These are phyloP conservation scores for Tubosaeta sp. DNA, from an alignment of 768 basidiomycete species.

Conservation along the genomic window DNA sequence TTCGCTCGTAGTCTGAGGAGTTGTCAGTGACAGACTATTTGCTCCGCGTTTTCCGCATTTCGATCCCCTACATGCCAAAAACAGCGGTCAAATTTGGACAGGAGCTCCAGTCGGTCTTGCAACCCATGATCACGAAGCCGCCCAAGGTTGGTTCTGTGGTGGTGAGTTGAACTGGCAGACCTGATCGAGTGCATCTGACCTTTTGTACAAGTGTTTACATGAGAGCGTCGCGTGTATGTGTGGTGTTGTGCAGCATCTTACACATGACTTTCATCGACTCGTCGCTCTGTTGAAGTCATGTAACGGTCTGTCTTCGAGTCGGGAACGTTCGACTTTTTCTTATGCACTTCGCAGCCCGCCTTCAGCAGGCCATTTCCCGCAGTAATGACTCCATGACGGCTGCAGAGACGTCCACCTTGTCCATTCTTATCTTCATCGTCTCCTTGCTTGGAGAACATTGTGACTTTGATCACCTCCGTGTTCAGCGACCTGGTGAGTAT, in stretches of 20 bases:
- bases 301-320: conserved; percentile 47
- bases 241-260: conserved; percentile 75
- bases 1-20: conserved; percentile 63
- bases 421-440: conserved; percentile 79
- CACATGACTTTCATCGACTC: conserved; percentile 78
- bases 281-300: conserved; percentile 82
- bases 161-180: conserved; percentile 36
- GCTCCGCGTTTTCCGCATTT: conserved; percentile 80
- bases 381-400: conserved; percentile 37
- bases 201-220: conserved; percentile 62
- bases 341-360: conserved; percentile 43
- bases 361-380: conserved; percentile 53
- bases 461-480: conserved; percentile 74
- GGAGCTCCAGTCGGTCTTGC: conserved; percentile 74
- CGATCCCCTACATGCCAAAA: conserved; percentile 86
- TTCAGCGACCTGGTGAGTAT: conserved; percentile 54
- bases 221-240: conserved; percentile 94
- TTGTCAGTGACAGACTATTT: conserved; percentile 81
- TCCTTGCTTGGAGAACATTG: conserved; percentile 86
- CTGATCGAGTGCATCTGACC: background rate
- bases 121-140: conserved; percentile 92
- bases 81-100: conserved; percentile 85
- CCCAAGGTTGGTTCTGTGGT: conserved; percentile 60
- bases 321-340: background rate
- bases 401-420: conserved; percentile 51